These are phyloP conservation scores for Ceratocystis variospora DNA, from an alignment of 2,329 filamentous ascomycete species.

Conservation along the genomic window DNA sequence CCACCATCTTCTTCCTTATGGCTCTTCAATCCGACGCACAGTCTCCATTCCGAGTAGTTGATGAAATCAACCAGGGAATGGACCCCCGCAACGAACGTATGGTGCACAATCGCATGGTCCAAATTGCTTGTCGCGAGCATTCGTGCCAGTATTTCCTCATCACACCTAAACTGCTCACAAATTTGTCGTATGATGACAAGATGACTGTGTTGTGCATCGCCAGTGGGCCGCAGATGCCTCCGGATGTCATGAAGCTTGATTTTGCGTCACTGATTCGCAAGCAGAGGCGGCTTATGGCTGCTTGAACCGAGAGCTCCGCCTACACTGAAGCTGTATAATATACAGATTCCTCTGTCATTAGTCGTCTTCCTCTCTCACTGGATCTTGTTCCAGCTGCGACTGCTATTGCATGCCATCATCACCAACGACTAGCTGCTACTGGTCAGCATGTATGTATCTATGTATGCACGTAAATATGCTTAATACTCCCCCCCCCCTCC, in stretches of 20 bases:
- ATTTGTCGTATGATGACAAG: constrained; percentile 69
- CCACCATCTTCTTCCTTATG: constrained; percentile 98
- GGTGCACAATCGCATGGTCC: constrained; percentile 95
- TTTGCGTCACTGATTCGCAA: constrained; percentile 34
- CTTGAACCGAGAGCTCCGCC: constrained; percentile 15
- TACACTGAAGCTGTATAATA: not conserved
- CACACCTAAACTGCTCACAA: constrained; percentile 83
- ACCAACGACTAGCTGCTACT: not conserved
- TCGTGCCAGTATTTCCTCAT: constrained; percentile 89
- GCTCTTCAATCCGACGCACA: constrained; percentile 85
- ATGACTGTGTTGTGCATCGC: constrained; percentile 94
- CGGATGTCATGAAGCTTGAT: constrained; percentile 38
- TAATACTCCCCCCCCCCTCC: not conserved
- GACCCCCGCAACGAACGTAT: constrained; percentile 96
- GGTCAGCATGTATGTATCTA: not conserved
- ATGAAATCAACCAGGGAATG: constrained; percentile 99
- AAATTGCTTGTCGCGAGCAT: constrained; percentile 80
- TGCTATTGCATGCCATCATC: not conserved
- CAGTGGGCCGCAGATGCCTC: constrained; percentile 62
- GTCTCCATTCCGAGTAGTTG: constrained; percentile 92
- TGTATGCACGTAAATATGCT: not conserved
- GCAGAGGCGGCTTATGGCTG: constrained; percentile 30
- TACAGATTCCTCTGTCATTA: not conserved
- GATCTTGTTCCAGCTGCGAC: not conserved
- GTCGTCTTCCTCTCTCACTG: not conserved